Conservation (phyloP, 2,329 filamentous ascomycete species). For the Xylaria sp. region DNA sequence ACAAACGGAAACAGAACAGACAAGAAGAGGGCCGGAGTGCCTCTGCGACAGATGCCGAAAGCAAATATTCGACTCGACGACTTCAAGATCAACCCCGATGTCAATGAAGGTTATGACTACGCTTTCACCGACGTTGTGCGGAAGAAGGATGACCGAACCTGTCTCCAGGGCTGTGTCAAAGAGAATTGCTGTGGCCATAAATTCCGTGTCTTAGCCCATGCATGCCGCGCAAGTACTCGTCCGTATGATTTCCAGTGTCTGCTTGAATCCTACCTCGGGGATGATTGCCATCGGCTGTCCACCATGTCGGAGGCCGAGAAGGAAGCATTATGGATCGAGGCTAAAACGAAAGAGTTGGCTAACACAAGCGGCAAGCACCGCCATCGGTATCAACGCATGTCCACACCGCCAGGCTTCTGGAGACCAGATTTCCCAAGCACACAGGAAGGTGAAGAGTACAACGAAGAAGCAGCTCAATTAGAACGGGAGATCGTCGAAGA, state of each 20-base stretch:
- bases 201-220: slow-evolving; percentile 73
- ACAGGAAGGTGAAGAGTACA: slow-evolving; percentile 78
- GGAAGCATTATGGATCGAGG: slow-evolving; percentile 76
- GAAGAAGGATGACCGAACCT: slow-evolving; percentile 73
- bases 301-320: slow-evolving; percentile 70
- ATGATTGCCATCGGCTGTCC: slow-evolving; percentile 68
- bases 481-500: slow-evolving; percentile 75
- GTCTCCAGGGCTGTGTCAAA: slow-evolving; percentile 78
- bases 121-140: slow-evolving; percentile 82
- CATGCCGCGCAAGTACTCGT: slow-evolving; percentile 56
- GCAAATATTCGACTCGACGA: slow-evolving; percentile 72
- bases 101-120: slow-evolving; percentile 76
- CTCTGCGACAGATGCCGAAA: slow-evolving; percentile 67
- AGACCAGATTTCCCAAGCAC: slow-evolving; percentile 88
- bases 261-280: slow-evolving; percentile 68
- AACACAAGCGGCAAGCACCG: slow-evolving; percentile 82
- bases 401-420: slow-evolving; percentile 90
- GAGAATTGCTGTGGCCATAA: slow-evolving; percentile 79
- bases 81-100: slow-evolving; percentile 83
- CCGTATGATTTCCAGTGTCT: slow-evolving; percentile 51
- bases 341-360: slow-evolving; percentile 77
- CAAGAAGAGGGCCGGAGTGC: slow-evolving; percentile 41
- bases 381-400: slow-evolving; percentile 75
- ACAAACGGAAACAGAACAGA: slow-evolving; percentile 37
- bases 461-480: slow-evolving; percentile 70